Percentiles rank a stretch among this genome's conserved stretches.
Evolutionary conservation across 2,329 filamentous ascomycete genomes (phyloP).

Genomic region (Cordyceps cicadae): DNA sequence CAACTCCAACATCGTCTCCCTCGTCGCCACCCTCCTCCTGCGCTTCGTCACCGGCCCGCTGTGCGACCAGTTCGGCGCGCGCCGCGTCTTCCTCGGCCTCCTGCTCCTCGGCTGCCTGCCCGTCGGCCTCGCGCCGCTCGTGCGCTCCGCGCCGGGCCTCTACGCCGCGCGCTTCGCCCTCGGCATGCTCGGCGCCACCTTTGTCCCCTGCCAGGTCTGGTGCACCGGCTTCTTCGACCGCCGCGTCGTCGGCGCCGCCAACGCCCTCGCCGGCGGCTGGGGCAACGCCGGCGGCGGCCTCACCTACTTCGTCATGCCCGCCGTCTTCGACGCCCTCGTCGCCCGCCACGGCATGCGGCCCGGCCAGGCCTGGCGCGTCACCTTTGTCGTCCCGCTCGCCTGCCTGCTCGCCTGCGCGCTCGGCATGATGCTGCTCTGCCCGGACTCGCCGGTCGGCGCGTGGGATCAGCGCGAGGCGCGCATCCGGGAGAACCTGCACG

Average conservation of each 20-base stretch:
- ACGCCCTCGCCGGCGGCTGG: constrained; percentile 74
- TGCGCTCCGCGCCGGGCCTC: constrained; percentile 55
- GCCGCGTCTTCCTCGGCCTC: constrained; percentile 67
- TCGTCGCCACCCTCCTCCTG: constrained; percentile 62
- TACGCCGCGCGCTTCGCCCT: constrained; percentile 71
- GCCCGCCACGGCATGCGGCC: constrained; percentile 46
- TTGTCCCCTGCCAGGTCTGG: constrained; percentile 88
- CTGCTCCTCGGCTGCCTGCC: constrained; percentile 74
- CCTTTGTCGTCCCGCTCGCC: constrained; percentile 77
- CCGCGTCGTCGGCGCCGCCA: constrained; percentile 82
- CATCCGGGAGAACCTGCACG: constrained; percentile 43
- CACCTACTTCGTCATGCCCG: constrained; percentile 91
- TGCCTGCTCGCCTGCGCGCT: constrained; percentile 60
- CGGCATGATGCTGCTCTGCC: constrained; percentile 63
- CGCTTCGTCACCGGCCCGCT: constrained; percentile 70
- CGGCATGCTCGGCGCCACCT: constrained; percentile 67
- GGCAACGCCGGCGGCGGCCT: constrained; percentile 85
- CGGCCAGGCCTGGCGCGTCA: constrained; percentile 70
- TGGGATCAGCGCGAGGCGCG: constrained; percentile 66
- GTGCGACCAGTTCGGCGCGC: constrained; percentile 79
- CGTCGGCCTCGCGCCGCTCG: constrained; percentile 71
- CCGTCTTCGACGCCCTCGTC: constrained; percentile 72
- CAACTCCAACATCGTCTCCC: constrained; percentile 85
- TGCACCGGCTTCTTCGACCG: constrained; percentile 90
- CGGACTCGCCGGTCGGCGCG: constrained; percentile 73